Conservation (phyloP, 1,284 basidiomycete genomes). For the Xanthoconium separans region DNA sequence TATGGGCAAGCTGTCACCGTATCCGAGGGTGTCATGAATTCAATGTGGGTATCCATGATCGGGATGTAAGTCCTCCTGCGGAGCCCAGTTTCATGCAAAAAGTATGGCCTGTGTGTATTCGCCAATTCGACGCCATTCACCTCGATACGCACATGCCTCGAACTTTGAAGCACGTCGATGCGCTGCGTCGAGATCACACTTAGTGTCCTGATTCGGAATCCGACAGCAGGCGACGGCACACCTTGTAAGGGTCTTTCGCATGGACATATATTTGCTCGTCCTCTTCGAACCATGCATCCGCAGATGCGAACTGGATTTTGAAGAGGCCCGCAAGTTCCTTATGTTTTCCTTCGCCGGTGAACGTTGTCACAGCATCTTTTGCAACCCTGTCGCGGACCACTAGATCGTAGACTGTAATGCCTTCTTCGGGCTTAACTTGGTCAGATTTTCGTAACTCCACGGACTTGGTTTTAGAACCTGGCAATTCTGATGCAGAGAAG, state of each 20-base stretch:
- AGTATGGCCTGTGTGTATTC: constrained; percentile 50
- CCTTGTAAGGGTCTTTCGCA: constrained; percentile 70
- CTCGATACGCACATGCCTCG: constrained; percentile 59
- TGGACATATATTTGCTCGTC: constrained; percentile 61
- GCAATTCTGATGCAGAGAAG: constrained; percentile 47
- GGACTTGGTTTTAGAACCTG: constrained; percentile 20
- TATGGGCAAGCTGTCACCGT: constrained; percentile 57
- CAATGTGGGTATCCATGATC: constrained; percentile 51
- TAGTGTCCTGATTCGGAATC: neutral
- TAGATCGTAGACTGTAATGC: constrained; percentile 44
- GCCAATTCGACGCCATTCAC: constrained; percentile 62
- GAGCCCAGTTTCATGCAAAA: constrained; percentile 60
- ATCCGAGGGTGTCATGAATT: constrained; percentile 48
- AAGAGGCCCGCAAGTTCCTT: constrained; percentile 47
- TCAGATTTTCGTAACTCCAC: constrained; percentile 35
- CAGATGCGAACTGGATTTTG: constrained; percentile 48
- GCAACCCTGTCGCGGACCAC: constrained; percentile 42
- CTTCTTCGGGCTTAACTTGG: constrained; percentile 29
- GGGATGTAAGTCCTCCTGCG: constrained; percentile 62
- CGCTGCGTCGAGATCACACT: constrained; percentile 37
- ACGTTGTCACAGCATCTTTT: constrained; percentile 42
- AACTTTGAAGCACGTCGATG: constrained; percentile 58
- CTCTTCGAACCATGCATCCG: constrained; percentile 69
- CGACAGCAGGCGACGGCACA: constrained; percentile 18
- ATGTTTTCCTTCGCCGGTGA: constrained; percentile 26